Evolutionary conservation across 2,329 filamentous ascomycete genomes (phyloP).

Genomic region (Phaeosphaeria sp.): DNA sequence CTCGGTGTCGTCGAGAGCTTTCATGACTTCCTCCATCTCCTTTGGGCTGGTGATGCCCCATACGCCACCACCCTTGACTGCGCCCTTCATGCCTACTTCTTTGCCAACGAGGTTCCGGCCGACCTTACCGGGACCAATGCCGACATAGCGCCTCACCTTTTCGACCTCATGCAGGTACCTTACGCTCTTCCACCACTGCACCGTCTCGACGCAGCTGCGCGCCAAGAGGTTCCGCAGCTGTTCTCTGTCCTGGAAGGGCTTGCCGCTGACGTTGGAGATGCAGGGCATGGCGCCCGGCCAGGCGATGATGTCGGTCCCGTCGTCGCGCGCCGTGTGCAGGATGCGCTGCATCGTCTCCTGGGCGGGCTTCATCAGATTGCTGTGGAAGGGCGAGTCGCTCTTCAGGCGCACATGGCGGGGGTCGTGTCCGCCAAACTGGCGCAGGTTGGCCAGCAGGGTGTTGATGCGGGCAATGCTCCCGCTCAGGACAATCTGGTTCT

Average conservation of each 20-base stretch:
- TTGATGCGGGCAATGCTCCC: slow-evolving; percentile 85
- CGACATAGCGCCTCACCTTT: slow-evolving; percentile 84
- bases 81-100: slow-evolving; percentile 87
- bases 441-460: slow-evolving; percentile 80
- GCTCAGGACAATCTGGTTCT: slow-evolving; percentile 94
- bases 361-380: slow-evolving; percentile 87
- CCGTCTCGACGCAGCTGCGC: slow-evolving; percentile 86
- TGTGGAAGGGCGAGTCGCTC: slow-evolving; percentile 89
- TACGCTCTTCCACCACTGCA: slow-evolving; percentile 94
- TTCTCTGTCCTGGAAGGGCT: slow-evolving; percentile 75
- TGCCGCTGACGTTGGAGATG: slow-evolving; percentile 84
- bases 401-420: slow-evolving; percentile 86
- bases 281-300: slow-evolving; percentile 80
- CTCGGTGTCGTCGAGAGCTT: slow-evolving; percentile 57
- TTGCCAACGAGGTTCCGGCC: slow-evolving; percentile 93
- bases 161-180: slow-evolving; percentile 85
- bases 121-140: slow-evolving; percentile 92
- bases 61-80: slow-evolving; percentile 86
- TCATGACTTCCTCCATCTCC: slow-evolving; percentile 56
- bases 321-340: slow-evolving; percentile 64
- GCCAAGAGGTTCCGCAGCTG: slow-evolving; percentile 82
- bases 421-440: slow-evolving; percentile 91
- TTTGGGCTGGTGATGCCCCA: slow-evolving; percentile 87
- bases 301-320: slow-evolving; percentile 70
- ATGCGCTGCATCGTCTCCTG: slow-evolving; percentile 74